Conservation (phyloP, 257 asterid genomes). For the Lycium ferocissimum region DNA sequence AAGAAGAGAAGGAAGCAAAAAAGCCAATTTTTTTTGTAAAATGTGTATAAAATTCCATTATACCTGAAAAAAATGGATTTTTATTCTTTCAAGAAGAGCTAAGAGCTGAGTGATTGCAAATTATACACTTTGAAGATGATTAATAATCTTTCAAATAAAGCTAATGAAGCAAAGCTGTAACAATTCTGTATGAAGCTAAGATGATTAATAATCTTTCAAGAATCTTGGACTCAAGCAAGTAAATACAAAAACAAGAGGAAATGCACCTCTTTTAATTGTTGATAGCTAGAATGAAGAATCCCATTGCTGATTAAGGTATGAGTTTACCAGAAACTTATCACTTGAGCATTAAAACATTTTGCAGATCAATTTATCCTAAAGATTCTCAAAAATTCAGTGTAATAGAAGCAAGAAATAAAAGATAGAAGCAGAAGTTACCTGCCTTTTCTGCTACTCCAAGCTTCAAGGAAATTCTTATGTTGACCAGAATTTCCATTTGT, state of each 20-base stretch:
- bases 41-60: not conserved
- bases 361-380: slow-evolving; percentile 2
- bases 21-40: not conserved
- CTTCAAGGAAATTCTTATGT: not conserved
- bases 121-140: not conserved
- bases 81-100: not conserved
- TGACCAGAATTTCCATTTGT: not conserved
- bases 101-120: not conserved
- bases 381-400: not conserved
- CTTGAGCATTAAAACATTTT: not conserved
- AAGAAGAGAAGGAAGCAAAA: not conserved
- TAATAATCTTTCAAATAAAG: not conserved
- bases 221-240: not conserved
- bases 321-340: too few relatives aligned
- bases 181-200: not conserved
- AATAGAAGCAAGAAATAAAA: too few relatives aligned
- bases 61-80: not conserved
- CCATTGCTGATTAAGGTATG: not conserved
- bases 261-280: not conserved
- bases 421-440: not conserved
- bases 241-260: not conserved
- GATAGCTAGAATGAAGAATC: not conserved
- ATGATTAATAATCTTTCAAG: not conserved
- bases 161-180: not conserved
- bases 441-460: not conserved